Evolutionary conservation across 495 filamentous ascomycete species (phyloP).

Genomic region (Aspergillus carlsbadensis): DNA sequence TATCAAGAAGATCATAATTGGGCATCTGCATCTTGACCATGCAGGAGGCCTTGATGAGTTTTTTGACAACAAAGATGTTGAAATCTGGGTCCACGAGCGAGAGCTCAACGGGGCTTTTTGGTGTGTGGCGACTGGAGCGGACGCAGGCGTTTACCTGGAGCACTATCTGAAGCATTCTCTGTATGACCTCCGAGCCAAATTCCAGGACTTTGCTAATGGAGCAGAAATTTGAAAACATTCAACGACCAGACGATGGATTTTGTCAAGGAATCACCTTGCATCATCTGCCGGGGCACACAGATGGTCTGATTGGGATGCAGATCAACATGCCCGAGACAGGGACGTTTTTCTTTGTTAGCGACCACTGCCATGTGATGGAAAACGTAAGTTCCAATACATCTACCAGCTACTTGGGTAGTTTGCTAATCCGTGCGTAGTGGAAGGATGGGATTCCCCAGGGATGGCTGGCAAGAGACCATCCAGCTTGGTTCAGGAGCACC

Average conservation of each 20-base stretch:
- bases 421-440: slow-evolving; percentile 9
- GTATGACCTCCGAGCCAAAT: neutral
- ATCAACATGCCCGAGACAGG: slow-evolving; percentile 15
- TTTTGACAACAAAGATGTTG: slow-evolving; percentile 5
- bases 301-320: slow-evolving; percentile 15
- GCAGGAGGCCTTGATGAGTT: slow-evolving; percentile 36
- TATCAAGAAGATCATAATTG: slow-evolving; percentile 45
- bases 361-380: slow-evolving; percentile 16
- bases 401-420: neutral
- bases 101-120: slow-evolving; percentile 8
- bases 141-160: neutral
- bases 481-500: slow-evolving; percentile 16
- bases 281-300: slow-evolving; percentile 11
- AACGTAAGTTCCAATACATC: slow-evolving; percentile 10
- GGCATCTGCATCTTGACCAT: slow-evolving; percentile 48
- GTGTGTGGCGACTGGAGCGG: slow-evolving; percentile 11
- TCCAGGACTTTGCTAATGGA: neutral
- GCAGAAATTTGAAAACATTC: slow-evolving; percentile 13
- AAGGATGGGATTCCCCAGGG: slow-evolving; percentile 15
- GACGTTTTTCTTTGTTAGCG: slow-evolving; percentile 13
- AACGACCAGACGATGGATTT: slow-evolving; percentile 4
- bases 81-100: slow-evolving; percentile 11
- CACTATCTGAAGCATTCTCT: slow-evolving; percentile 7
- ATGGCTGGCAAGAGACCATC: slow-evolving; percentile 15
- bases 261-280: slow-evolving; percentile 14